Conservation (phyloP, 2,329 filamentous ascomycete genomes). For the Hypoxylon sp. region DNA sequence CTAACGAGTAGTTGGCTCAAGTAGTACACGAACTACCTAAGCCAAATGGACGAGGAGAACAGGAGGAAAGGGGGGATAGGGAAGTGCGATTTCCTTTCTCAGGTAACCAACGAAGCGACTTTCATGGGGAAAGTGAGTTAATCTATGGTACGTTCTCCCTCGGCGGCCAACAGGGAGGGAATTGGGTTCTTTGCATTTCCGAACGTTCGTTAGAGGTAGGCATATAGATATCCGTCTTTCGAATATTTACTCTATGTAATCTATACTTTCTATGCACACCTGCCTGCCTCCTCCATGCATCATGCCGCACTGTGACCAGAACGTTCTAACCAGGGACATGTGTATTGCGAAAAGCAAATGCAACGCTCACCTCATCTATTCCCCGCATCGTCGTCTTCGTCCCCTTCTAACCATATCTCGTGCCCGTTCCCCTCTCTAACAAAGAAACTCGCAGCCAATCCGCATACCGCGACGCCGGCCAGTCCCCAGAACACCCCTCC, state of each 20-base stretch:
- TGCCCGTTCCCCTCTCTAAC: slow-evolving; percentile 73
- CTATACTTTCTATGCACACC: slow-evolving; percentile 9
- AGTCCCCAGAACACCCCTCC: slow-evolving; percentile 71
- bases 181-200: background rate
- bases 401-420: slow-evolving; percentile 73
- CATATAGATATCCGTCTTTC: background rate
- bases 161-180: background rate
- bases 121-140: background rate
- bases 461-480: slow-evolving; percentile 62
- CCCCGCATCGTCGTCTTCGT: slow-evolving; percentile 60
- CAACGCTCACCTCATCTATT: slow-evolving; percentile 5
- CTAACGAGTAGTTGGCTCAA: slow-evolving; percentile 36
- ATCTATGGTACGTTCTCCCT: background rate
- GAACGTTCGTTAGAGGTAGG: background rate
- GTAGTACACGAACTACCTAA: background rate
- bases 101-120: background rate
- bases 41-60: background rate
- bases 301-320: slow-evolving; percentile 6
- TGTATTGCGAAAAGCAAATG: background rate
- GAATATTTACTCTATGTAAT: background rate
- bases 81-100: too few relatives aligned
- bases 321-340: slow-evolving; percentile 1
- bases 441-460: slow-evolving; percentile 64
- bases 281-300: background rate
- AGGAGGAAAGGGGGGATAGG: background rate